Base-by-base conservation (phyloP, 1,284 basidiomycete genomes). In the Puccinia polysora region DNA sequence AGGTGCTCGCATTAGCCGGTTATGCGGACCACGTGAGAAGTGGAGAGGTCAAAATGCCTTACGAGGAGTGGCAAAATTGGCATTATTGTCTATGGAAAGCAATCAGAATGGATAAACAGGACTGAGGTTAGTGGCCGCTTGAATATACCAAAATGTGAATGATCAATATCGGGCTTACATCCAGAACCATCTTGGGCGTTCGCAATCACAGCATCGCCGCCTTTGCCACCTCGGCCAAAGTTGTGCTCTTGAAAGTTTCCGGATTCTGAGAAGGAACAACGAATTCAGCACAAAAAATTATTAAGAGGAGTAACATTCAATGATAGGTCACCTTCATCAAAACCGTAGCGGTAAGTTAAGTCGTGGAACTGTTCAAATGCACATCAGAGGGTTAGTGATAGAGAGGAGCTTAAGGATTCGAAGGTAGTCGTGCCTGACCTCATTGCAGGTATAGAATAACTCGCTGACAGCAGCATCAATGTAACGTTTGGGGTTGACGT, bases 231-330 rank as follows among this genome's bases (percentile, higher is more conserved):
- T 63, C 87, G 86, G 0, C 87, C 91, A 78, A 92, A 93, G 86
- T 97, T 97, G 84, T 91, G 84, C 79, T 94, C 90, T 81, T 97
- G 94, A 88, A 97, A 97, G 85, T 97, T 97, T 45, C 94, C 92
- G 2, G 91, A 97, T 93, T 78, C 89, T 89, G 80, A 97, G 96
- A 32, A 93, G 93, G 75, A 30, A 15, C 38, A 70, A 23, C 18
- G n/a, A 1, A 59, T 12, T 56, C 20, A 52, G 20, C 40, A 60
- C n/a, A 36, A 6, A 52, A 36, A 28, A 3, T 10, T 25, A 25
- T 14, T 34, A 52, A 18, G 38, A 2, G 18, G 20, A 34, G 10
- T 7, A n/a, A n/a, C n/a, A n/a, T n/a, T n/a, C n/a, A n/a, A 2
- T 18, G 18, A 25, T 23, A 12, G n/a, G 32, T 30, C 47, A 60